Base-by-base conservation (phyloP, 805 yeast species). In the Grigorovia yakushimaensis region DNA sequence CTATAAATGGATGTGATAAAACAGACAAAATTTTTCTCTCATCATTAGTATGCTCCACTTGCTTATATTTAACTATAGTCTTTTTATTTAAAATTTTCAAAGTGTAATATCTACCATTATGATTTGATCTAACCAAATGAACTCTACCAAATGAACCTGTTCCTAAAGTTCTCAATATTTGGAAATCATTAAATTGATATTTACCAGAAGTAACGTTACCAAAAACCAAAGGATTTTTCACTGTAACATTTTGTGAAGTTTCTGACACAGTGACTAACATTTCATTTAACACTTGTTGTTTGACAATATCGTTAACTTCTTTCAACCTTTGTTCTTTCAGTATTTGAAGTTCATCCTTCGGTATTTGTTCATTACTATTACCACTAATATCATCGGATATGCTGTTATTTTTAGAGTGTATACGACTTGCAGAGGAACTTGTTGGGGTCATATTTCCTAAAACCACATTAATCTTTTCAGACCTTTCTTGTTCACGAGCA, bases 61-160 rank as follows among this genome's bases (percentile, higher is more conserved):
- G 97, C 64, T 89, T 89, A 84, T 89, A 82, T 59, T 82, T 84
- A 46, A 89, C 89, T 48, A 89, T 91, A 60, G 87, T 88, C 15
- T 81, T 81, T 65, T 89, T 89, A 61, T 86, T 83, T 55, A 89
- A 75, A 22, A 85, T 94, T 63, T 89, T 89, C 69, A 89, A 81
- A n/a, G 97, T 97, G 61, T 89, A 89, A 64, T 77, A 89, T 39
- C 96, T 75, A 21, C 93, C 88, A 67, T 89, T 89, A 68, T 89
- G 96, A 33, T 85, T 85, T 4, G 89, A 81, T 39, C 93, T 73
- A 5, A 87, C 95, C 48, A 89, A 69, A 67, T 89, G 97, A 41
- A 89, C 97, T 51, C 97, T 74, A 21, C 97, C 97, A 70, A 89
- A 89, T 2, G 96, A 88, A 1, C 97, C 97, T 0, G 97, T 89